phyloP scores from a whole-genome alignment of 176 grass and related monocot species.

The Zea luxurians region DNA sequence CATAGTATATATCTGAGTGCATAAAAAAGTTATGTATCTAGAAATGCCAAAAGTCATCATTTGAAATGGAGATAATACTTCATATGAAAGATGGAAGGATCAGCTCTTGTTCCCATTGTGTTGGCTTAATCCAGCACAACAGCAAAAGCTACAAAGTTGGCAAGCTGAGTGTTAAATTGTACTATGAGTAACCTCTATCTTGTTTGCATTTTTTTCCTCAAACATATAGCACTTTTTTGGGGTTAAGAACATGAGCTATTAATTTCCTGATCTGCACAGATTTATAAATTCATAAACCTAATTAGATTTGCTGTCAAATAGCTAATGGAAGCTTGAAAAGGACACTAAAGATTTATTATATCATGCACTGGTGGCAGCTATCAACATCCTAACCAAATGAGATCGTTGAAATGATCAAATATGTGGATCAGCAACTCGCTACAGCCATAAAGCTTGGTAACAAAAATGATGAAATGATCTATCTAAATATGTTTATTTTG shows the following conservation, averaged over 20 bases:
- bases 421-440: background rate
- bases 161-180: conserved; percentile 7
- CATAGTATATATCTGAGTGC: no score
- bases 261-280: background rate
- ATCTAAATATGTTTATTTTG: conserved; percentile 10
- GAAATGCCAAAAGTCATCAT: no score
- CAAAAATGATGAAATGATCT: background rate
- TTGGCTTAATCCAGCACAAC: background rate
- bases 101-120: background rate
- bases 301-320: background rate
- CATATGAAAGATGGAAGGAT: background rate
- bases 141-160: conserved; percentile 1
- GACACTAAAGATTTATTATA: background rate
- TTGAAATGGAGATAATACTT: background rate
- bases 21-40: no score
- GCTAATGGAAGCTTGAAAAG: conserved; percentile 6
- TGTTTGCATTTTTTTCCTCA: background rate
- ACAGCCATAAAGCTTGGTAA: background rate
- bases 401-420: background rate
- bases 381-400: background rate
- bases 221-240: background rate
- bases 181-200: background rate
- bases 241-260: background rate
- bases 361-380: background rate
- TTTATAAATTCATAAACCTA: background rate